phyloP scores from a whole-genome alignment of 768 basidiomycete genomes.

The Chlorophyllum brunneum region DNA sequence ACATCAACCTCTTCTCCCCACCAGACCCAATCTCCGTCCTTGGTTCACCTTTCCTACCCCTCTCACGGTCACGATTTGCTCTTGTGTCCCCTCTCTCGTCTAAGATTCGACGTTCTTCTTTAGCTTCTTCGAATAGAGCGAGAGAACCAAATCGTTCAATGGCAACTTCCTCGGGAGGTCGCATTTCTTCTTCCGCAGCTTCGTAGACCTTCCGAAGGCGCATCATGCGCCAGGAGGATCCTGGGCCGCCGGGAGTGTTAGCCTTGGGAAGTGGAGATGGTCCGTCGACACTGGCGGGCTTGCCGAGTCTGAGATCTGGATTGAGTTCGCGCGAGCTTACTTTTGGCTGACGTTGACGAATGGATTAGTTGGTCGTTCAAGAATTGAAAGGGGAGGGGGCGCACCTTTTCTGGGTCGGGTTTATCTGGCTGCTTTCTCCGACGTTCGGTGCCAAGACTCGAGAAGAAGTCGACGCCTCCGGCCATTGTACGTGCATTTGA shows the following conservation, averaged over 20 bases:
- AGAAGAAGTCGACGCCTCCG: conserved; percentile 85
- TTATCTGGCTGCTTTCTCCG: conserved; percentile 63
- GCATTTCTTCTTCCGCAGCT: conserved; percentile 80
- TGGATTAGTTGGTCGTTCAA: not conserved
- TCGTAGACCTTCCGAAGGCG: conserved; percentile 89
- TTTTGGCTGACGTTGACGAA: conserved; percentile 41
- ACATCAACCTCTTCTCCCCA: conserved; percentile 57
- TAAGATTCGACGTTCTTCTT: conserved; percentile 78
- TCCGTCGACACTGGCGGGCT: conserved; percentile 32
- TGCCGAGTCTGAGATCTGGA: conserved; percentile 45
- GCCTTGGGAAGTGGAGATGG: conserved; percentile 42
- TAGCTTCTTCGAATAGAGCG: conserved; percentile 84
- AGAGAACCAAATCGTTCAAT: conserved; percentile 85
- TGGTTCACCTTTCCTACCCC: conserved; percentile 29
- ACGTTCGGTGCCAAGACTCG: conserved; percentile 72
- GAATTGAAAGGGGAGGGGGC: conserved; percentile 12
- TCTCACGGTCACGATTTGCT: conserved; percentile 30
- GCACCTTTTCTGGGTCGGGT: conserved; percentile 74
- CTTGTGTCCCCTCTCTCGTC: conserved; percentile 74
- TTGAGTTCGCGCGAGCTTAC: conserved; percentile 65
- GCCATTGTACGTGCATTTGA: conserved; percentile 41
- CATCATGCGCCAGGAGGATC: conserved; percentile 98
- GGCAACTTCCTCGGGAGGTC: conserved; percentile 72
- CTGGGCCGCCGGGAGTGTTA: conserved; percentile 80
- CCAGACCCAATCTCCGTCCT: conserved; percentile 30